Percentiles rank a stretch among this genome's conserved stretches.
phyloP scores from a whole-genome alignment of 2,329 filamentous ascomycete genomes.

The Aspergillus ochraceus region DNA sequence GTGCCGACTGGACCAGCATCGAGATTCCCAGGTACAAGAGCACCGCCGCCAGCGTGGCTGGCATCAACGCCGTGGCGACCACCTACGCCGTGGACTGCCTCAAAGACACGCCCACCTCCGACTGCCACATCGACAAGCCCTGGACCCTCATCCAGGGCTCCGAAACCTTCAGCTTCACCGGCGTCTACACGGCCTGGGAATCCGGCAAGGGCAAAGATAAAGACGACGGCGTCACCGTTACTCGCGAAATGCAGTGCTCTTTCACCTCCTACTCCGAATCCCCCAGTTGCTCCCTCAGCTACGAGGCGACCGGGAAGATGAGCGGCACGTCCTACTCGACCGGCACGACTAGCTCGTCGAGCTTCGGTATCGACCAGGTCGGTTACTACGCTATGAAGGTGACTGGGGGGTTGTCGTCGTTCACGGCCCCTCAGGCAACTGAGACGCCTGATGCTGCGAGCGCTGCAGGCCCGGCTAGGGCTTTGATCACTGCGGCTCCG shows the following conservation, averaged over 20 bases:
- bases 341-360: background rate
- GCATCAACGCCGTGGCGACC: constrained; percentile 19
- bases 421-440: constrained; percentile 19
- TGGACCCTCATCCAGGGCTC: constrained; percentile 27
- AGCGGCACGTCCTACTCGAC: background rate
- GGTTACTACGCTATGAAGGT: constrained; percentile 17
- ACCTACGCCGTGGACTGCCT: constrained; percentile 26
- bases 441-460: constrained; percentile 20
- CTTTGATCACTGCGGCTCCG: constrained; percentile 26
- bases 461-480: constrained; percentile 8
- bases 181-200: constrained; percentile 20
- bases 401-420: constrained; percentile 20
- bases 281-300: constrained; percentile 22
- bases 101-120: constrained; percentile 22
- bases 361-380: background rate
- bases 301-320: constrained; percentile 7
- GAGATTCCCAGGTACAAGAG: constrained; percentile 11
- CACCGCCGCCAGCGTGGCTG: constrained; percentile 24
- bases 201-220: background rate
- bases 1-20: constrained; percentile 6
- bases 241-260: constrained; percentile 16
- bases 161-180: constrained; percentile 20
- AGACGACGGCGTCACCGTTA: constrained; percentile 20
- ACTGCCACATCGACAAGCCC: constrained; percentile 20
- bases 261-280: constrained; percentile 16